A percentile compares a stretch with the other conserved stretches of the same genome.
These are phyloP conservation scores for Colletotrichum somersetense DNA, from an alignment of 2,329 filamentous ascomycete species.

Conservation along the genomic window DNA sequence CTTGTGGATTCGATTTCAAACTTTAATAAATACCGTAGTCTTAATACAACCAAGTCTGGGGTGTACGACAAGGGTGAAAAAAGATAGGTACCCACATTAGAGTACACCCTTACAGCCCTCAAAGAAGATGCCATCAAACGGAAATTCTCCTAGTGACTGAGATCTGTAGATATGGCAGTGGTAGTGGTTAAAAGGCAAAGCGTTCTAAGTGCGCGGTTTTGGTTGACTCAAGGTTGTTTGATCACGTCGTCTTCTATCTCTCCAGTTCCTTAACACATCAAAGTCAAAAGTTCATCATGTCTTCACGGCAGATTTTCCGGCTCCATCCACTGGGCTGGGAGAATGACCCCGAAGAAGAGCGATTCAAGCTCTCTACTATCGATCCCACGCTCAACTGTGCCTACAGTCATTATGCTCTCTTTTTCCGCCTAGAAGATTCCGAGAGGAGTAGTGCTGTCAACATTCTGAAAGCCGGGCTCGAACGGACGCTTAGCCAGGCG, in stretches of 20 bases:
- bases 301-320: neutral
- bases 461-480: neutral
- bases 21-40: too few relatives aligned
- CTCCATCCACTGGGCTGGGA: neutral
- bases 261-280: neutral
- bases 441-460: neutral
- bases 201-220: neutral
- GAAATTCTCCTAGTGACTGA: too few relatives aligned
- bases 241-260: neutral
- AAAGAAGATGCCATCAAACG: too few relatives aligned
- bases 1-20: too few relatives aligned
- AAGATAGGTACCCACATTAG: too few relatives aligned
- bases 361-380: conserved; percentile 9
- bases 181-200: neutral
- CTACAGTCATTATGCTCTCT: conserved; percentile 1
- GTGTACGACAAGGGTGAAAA: too few relatives aligned
- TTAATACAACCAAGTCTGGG: too few relatives aligned
- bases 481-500: conserved; percentile 3
- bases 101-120: too few relatives aligned
- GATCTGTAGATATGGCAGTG: too few relatives aligned
- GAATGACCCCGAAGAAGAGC: neutral
- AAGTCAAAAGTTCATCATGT: neutral
- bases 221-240: neutral
- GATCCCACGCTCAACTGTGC: neutral
- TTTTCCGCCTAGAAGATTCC: conserved; percentile 4